Conservation (phyloP, 495 filamentous ascomycete species). For the Friedmanniomyces endolithicus region DNA sequence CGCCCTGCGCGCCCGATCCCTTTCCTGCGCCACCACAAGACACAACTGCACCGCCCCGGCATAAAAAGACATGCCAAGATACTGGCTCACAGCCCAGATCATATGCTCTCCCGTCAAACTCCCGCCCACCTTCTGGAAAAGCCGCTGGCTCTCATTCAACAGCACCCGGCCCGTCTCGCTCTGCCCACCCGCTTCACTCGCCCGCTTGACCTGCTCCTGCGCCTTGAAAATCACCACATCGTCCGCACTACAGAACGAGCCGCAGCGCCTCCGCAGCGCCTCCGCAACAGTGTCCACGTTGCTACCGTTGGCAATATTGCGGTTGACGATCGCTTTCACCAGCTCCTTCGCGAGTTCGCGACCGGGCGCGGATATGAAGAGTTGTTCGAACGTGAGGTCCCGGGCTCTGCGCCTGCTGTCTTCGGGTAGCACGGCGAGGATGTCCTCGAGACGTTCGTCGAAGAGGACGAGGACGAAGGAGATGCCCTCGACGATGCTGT, state of each 20-base stretch:
- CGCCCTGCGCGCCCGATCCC: slow-evolving; percentile 73
- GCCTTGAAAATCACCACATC: slow-evolving; percentile 98
- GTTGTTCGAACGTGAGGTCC: slow-evolving; percentile 67
- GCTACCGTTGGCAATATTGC: slow-evolving; percentile 86
- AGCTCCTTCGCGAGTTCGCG: slow-evolving; percentile 90
- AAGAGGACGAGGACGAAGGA: slow-evolving; percentile 89
- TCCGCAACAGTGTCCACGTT: slow-evolving; percentile 97
- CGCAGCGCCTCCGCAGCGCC: slow-evolving; percentile 76
- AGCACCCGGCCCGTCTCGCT: slow-evolving; percentile 66
- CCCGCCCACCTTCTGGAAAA: slow-evolving; percentile 79
- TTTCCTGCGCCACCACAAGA: slow-evolving; percentile 64
- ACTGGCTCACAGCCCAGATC: slow-evolving; percentile 62
- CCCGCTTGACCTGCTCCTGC: slow-evolving; percentile 81
- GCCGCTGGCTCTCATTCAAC: slow-evolving; percentile 72
- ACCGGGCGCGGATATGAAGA: slow-evolving; percentile 67
- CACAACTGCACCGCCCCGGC: slow-evolving; percentile 88
- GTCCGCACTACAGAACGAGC: slow-evolving; percentile 90
- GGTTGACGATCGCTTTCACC: slow-evolving; percentile 95
- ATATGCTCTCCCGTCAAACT: slow-evolving; percentile 72
- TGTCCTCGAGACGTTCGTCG: slow-evolving; percentile 81
- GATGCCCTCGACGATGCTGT: slow-evolving; percentile 84
- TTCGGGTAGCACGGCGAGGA: slow-evolving; percentile 65
- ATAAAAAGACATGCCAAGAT: slow-evolving; percentile 70
- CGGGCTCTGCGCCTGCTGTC: slow-evolving; percentile 52
- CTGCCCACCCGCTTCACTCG: slow-evolving; percentile 61